Base-by-base conservation (phyloP, 106 monocot genomes). In the Allium cepa region DNA sequence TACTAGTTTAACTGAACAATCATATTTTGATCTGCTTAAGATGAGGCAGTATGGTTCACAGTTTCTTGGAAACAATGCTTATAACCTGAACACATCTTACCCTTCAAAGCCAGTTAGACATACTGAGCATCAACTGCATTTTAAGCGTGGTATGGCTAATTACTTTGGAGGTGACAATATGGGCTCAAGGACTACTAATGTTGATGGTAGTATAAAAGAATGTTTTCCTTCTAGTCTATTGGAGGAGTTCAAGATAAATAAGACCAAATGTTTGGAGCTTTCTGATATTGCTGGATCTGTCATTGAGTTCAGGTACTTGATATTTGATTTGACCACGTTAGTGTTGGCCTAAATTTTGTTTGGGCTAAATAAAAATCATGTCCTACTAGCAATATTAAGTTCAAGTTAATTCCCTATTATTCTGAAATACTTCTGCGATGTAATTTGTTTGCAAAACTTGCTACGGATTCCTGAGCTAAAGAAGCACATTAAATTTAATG, bases 191-290 rank as follows among this genome's bases (percentile, higher is more conserved):
- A 64, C 68, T 66, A 65, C 69, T 15, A 80, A 80, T 69, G 49
- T 59, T 59, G 47, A 50, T 70, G 76, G 78, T 7, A 65, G 36
- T 26, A 72, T 83, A 57, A 85, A 93, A 55, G 93, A 77, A 28
- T 60, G 53, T 69, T 90, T 87, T 80, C 79, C 82, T 47, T 87
- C 86, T 36, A 82, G 87, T 4, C 86, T 94, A 16, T 22, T 94
- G 62, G 94, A 94, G 57, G 94, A 94, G 67, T 90, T 90, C 51
- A 94, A 94, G 78, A 82, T 75, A 64, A 94, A 80, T 62, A 94
- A 94, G 67, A 72, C 90, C 17, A 90, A 81, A 73, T 87, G 78
- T 60, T 90, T 84, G 75, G 94, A 94, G 53, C 84, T 94, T 50
- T 84, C 82, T 70, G 90, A 90, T 60, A 94, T 94, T 82, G 80